Evolutionary conservation across 495 filamentous ascomycete genomes (phyloP).

Genomic region (Podospora sp.): DNA sequence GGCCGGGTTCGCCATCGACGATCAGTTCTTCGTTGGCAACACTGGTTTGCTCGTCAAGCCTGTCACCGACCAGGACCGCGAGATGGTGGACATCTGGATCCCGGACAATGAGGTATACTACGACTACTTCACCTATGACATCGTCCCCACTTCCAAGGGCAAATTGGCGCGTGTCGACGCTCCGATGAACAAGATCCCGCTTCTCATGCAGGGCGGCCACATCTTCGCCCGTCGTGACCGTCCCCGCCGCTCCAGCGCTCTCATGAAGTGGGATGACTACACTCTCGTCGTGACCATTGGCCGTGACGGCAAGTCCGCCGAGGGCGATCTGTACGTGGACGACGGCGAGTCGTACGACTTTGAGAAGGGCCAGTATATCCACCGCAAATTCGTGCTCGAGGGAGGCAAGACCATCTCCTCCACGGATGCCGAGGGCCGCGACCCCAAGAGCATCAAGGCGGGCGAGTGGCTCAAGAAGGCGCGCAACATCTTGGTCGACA

Average conservation of each 20-base stretch:
- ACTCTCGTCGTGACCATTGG: constrained; percentile 82
- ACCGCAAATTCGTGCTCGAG: constrained; percentile 69
- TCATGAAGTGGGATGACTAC: constrained; percentile 95
- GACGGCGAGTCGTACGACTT: constrained; percentile 94
- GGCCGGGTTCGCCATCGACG: constrained; percentile 80
- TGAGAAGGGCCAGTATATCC: constrained; percentile 80
- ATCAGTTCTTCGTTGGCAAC: constrained; percentile 87
- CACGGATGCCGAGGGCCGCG: constrained; percentile 53
- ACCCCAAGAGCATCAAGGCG: constrained; percentile 61
- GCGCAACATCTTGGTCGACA: constrained; percentile 75
- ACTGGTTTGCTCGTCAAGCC: constrained; percentile 90
- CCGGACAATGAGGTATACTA: constrained; percentile 87
- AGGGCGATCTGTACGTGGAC: constrained; percentile 85
- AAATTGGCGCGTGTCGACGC: constrained; percentile 69
- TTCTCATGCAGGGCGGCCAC: constrained; percentile 90
- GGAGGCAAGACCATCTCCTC: constrained; percentile 55
- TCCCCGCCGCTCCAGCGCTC: constrained; percentile 76
- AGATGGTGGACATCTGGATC: constrained; percentile 78
- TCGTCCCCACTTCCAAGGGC: constrained; percentile 66
- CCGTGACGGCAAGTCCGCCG: constrained; percentile 65
- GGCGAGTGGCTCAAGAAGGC: constrained; percentile 76
- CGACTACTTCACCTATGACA: constrained; percentile 86
- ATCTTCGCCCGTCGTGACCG: constrained; percentile 88
- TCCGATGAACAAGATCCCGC: constrained; percentile 79
- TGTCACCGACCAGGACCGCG: constrained; percentile 72